Evolutionary conservation across 768 basidiomycete species (phyloP).

Genomic region (Lentinula sp.): DNA sequence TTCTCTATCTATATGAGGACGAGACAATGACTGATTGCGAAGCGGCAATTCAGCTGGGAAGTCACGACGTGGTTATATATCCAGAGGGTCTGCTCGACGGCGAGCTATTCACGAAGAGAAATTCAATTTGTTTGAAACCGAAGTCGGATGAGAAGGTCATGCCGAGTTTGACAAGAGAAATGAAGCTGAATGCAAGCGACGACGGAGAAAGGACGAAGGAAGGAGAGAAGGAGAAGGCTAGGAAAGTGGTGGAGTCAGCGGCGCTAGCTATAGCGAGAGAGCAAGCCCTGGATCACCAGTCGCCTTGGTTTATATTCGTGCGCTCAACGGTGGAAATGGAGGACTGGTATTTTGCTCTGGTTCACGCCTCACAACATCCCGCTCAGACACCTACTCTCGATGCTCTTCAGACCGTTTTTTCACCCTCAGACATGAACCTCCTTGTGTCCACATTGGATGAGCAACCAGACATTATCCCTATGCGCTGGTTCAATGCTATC

Average conservation of each 20-base stretch:
- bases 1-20: constrained; percentile 91
- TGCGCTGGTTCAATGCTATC: constrained; percentile 96
- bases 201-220: constrained; percentile 28
- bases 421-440: constrained; percentile 71
- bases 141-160: constrained; percentile 33
- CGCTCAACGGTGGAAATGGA: constrained; percentile 90
- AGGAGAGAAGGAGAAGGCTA: constrained; percentile 37
- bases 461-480: constrained; percentile 93
- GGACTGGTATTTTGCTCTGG: constrained; percentile 87
- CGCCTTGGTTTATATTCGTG: constrained; percentile 93
- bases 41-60: constrained; percentile 80
- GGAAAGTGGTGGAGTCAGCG: constrained; percentile 23
- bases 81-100: constrained; percentile 76
- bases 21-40: constrained; percentile 87
- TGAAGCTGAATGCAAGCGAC: constrained; percentile 30
- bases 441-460: constrained; percentile 84
- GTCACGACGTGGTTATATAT: constrained; percentile 71
- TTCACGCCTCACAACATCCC: constrained; percentile 67
- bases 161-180: constrained; percentile 50
- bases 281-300: constrained; percentile 43
- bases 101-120: constrained; percentile 87
- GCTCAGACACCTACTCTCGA: constrained; percentile 54
- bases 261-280: constrained; percentile 32
- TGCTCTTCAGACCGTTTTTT: constrained; percentile 63
- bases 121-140: constrained; percentile 75